Conservation (phyloP, 331 rosid species). For the Phaseolus coccineus region DNA sequence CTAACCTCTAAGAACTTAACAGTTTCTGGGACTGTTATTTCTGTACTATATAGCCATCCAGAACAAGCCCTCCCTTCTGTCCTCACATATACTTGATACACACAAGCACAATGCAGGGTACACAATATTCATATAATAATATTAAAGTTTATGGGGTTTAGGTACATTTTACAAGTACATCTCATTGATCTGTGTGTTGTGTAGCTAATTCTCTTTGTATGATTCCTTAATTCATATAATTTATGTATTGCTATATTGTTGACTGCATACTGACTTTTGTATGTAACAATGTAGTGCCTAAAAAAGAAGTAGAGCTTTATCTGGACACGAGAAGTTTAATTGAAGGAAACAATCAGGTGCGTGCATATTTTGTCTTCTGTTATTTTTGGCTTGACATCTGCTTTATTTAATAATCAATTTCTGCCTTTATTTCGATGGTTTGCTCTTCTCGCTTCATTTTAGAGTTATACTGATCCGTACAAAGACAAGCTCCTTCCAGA, state of each 20-base stretch:
- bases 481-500: slow-evolving; percentile 91
- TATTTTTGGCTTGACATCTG: slow-evolving; percentile 29
- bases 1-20: too few species aligned
- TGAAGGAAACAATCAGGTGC: slow-evolving; percentile 79
- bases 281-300: slow-evolving; percentile 62
- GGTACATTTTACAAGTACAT: too few species aligned
- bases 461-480: slow-evolving; percentile 86
- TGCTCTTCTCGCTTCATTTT: slow-evolving; percentile 37
- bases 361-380: slow-evolving; percentile 22
- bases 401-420: neutral
- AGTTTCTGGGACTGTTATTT: too few species aligned
- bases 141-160: too few species aligned
- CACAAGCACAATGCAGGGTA: too few species aligned
- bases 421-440: neutral
- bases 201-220: too few species aligned
- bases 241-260: neutral
- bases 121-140: too few species aligned
- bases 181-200: too few species aligned
- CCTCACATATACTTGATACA: too few species aligned
- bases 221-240: too few species aligned
- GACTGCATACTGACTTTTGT: slow-evolving; percentile 40
- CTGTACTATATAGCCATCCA: too few species aligned
- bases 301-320: slow-evolving; percentile 69
- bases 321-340: slow-evolving; percentile 72
- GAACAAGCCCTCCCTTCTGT: too few species aligned